Base-by-base conservation (phyloP, 768 basidiomycete species). In the Leccinellum albellum region DNA sequence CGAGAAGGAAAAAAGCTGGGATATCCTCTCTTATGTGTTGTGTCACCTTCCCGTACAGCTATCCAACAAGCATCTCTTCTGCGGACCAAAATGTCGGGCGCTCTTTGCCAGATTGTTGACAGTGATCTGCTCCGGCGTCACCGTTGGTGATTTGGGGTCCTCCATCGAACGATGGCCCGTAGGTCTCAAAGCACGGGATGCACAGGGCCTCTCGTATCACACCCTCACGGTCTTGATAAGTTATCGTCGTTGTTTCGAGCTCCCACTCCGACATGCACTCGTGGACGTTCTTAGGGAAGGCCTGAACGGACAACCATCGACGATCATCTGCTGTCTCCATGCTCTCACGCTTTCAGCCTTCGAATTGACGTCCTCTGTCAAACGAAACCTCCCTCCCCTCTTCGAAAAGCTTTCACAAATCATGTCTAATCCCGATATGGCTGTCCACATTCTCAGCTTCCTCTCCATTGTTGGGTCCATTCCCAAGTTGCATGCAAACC, bases 361-460 rank as follows among this genome's bases (percentile, higher is more conserved):
- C 67, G 97, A 98, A 69, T 74, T 98, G 14, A 88, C 86, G 50
- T 75, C 84, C 7, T 90, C 91, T 7, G 83, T 94, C 72, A 91
- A 87, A 26, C 89, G 88, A 61, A 84, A 79, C 64, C 77, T 98
- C 33, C 82, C 92, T 7, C 78, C 81, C 33, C 92, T 97, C 52
- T 76, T 98, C 56, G 88, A 89, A 64, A 91, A 91, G 71, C 80
- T 98, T 28, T 87, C 89, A 7, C 88, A 91, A 69, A 96, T 98
- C 74, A 95, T 98, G 87, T 92, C 92, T 1, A 94, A 91, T 53
- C 85, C 93, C 3, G 86, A 86, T 58, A 89, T 98, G 82, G 89
- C 94, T 6, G 89, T 95, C n/a, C 95, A 98, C 68, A 95, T 98
- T 69, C 84, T 98, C 57, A 91, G 91, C 59, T 91, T 98, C 70